These are phyloP conservation scores for Saccharomycopsis olivae DNA, from an alignment of 805 yeast genomes.

Conservation along the genomic window DNA sequence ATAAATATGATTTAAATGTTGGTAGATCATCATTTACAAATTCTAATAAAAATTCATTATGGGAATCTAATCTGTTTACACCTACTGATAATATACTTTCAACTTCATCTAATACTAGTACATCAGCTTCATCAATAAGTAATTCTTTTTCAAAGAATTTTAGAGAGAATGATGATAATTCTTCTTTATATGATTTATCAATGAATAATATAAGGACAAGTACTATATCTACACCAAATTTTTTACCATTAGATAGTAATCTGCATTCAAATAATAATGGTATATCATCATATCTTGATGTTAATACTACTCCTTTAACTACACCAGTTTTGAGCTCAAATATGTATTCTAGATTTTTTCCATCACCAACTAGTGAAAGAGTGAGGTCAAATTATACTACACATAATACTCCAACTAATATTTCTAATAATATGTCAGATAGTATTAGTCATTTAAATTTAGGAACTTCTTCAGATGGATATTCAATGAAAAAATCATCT, in stretches of 20 bases:
- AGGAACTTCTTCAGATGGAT: neutral
- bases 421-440: neutral
- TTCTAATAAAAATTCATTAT: too few relatives aligned
- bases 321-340: conserved; percentile 16
- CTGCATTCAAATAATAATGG: neutral
- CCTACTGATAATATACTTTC: conserved; percentile 10
- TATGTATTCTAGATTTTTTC: conserved; percentile 16
- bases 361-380: conserved; percentile 18
- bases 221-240: conserved; percentile 5
- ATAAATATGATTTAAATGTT: too few relatives aligned
- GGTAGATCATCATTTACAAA: neutral
- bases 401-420: conserved; percentile 4
- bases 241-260: conserved; percentile 8
- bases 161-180: neutral
- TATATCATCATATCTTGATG: conserved; percentile 13
- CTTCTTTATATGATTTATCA: neutral
- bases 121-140: neutral
- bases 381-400: conserved; percentile 3
- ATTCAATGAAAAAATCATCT: neutral
- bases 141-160: neutral
- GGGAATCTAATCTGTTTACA: neutral
- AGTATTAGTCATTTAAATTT: conserved; percentile 10
- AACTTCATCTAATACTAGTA: conserved; percentile 1
- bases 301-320: conserved; percentile 12
- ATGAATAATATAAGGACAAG: neutral